A percentile compares a stretch with the other conserved stretches of the same genome.
phyloP scores from a whole-genome alignment of 495 filamentous ascomycete genomes.

The Parathielavia appendiculata region DNA sequence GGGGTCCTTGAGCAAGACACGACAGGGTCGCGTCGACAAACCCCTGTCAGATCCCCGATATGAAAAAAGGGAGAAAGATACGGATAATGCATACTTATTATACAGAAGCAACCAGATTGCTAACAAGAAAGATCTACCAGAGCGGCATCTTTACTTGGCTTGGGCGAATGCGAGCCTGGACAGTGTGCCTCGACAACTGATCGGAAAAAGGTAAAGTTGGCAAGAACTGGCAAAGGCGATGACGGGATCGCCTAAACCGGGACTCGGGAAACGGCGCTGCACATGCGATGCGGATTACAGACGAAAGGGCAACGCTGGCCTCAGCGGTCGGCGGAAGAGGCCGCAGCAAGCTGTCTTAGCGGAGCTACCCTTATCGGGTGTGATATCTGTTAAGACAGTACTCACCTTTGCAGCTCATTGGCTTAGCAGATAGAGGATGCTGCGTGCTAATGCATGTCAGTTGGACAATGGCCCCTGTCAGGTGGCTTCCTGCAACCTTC shows the following conservation, averaged over 20 bases:
- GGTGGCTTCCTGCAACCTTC: background rate
- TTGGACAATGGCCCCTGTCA: conserved; percentile 14
- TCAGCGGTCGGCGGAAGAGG: conserved; percentile 4
- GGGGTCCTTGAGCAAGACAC: conserved; percentile 3
- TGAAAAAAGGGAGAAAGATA: conserved; percentile 10
- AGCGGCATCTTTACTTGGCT: conserved; percentile 17
- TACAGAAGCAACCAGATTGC: conserved; percentile 7
- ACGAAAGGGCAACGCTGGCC: conserved; percentile 23
- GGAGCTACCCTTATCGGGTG: background rate
- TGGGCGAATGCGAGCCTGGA: conserved; percentile 4
- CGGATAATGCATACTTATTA: conserved; percentile 12
- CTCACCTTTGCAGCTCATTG: background rate
- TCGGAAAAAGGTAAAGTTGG: conserved; percentile 25
- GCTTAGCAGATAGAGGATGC: conserved; percentile 14
- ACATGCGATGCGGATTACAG: conserved; percentile 13
- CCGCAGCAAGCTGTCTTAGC: conserved; percentile 5
- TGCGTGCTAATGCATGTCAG: conserved; percentile 13
- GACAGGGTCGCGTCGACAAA: conserved; percentile 13
- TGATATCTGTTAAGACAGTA: background rate
- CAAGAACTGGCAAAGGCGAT: conserved; percentile 17
- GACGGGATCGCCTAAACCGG: conserved; percentile 5
- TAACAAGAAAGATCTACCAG: conserved; percentile 17
- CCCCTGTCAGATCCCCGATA: conserved; percentile 17
- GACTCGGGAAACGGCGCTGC: conserved; percentile 14
- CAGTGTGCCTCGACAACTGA: background rate